Evolutionary conservation across 345 rosid genomes (phyloP).

Genomic region (Carallia pectinifolia): DNA sequence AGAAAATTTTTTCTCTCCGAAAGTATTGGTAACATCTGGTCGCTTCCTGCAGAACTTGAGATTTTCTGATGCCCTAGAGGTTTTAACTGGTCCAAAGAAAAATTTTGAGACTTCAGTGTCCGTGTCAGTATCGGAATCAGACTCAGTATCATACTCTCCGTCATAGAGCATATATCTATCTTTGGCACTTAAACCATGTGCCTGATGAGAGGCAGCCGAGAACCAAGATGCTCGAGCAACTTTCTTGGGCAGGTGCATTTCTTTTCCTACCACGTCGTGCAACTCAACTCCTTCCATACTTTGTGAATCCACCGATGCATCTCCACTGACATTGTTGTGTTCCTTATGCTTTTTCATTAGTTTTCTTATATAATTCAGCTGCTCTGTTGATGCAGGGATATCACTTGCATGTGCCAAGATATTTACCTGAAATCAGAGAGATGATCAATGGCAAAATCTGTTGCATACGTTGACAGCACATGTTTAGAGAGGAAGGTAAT

Average conservation of each 20-base stretch:
- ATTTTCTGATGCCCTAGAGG: slow-evolving; percentile 36
- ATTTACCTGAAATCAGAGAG: slow-evolving; percentile 65
- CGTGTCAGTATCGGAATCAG: slow-evolving; percentile 43
- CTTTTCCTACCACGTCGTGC: slow-evolving; percentile 31
- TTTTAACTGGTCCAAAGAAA: slow-evolving; percentile 26
- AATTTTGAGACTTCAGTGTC: slow-evolving; percentile 42
- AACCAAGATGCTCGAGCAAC: slow-evolving; percentile 40
- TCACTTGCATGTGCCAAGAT: slow-evolving; percentile 79
- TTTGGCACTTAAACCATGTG: slow-evolving; percentile 13
- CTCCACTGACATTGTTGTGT: slow-evolving; percentile 33
- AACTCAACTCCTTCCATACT: slow-evolving; percentile 30
- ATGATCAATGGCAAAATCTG: neutral
- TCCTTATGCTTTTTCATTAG: slow-evolving; percentile 55
- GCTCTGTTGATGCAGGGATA: slow-evolving; percentile 64
- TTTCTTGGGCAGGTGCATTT: slow-evolving; percentile 30
- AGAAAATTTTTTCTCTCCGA: slow-evolving; percentile 31
- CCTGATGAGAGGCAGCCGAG: slow-evolving; percentile 33
- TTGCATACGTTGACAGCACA: neutral
- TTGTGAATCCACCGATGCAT: slow-evolving; percentile 26
- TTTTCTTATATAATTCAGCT: slow-evolving; percentile 73
- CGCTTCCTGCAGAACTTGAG: slow-evolving; percentile 26
- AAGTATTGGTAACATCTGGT: slow-evolving; percentile 23
- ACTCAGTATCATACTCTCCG: slow-evolving; percentile 37
- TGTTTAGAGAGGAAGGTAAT: neutral
- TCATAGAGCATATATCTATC: slow-evolving; percentile 26